These are phyloP conservation scores for Halophytophthora batemanensis DNA, from an alignment of 352 stramenopile species.

Conservation along the genomic window DNA sequence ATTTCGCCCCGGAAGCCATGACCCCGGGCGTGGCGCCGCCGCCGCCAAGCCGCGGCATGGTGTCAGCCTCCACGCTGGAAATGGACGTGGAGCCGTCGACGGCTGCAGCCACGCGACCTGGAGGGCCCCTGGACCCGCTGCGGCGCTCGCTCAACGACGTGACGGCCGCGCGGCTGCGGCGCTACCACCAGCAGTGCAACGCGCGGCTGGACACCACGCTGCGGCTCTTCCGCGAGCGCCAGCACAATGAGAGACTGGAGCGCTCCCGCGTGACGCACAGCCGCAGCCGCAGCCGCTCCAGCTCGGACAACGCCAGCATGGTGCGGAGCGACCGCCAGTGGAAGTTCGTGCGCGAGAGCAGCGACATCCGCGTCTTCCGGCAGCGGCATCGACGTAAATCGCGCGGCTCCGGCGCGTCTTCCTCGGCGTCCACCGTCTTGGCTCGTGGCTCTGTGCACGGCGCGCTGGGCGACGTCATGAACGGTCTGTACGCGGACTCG, in stretches of 20 bases:
- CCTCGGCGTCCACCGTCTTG: constrained; percentile 32
- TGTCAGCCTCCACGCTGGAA: constrained; percentile 30
- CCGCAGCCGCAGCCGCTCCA: neutral
- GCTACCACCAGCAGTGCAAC: constrained; percentile 51
- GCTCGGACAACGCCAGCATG: neutral
- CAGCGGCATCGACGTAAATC: constrained; percentile 35
- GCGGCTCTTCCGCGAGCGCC: constrained; percentile 41
- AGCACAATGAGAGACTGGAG: too few relatives aligned
- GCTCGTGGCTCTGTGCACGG: constrained; percentile 60
- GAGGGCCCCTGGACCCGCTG: constrained; percentile 7
- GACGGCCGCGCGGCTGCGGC: constrained; percentile 34
- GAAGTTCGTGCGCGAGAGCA: constrained; percentile 64
- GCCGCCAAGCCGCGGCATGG: constrained; percentile 20
- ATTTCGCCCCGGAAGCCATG: neutral
- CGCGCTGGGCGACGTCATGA: constrained; percentile 68
- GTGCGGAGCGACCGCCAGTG: constrained; percentile 52
- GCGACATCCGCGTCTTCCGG: constrained; percentile 62
- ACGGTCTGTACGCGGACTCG: constrained; percentile 72
- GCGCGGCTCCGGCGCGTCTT: constrained; percentile 14
- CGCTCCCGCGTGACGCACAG: too few relatives aligned
- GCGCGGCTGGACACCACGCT: constrained; percentile 38
- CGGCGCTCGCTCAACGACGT: constrained; percentile 32
- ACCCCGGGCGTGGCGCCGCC: neutral
- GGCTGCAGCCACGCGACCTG: neutral
- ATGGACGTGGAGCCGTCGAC: constrained; percentile 27